A percentile compares a stretch with the other conserved stretches of the same genome.
Evolutionary conservation across 495 filamentous ascomycete genomes (phyloP).

Genomic region (Aspergillus affinis): DNA sequence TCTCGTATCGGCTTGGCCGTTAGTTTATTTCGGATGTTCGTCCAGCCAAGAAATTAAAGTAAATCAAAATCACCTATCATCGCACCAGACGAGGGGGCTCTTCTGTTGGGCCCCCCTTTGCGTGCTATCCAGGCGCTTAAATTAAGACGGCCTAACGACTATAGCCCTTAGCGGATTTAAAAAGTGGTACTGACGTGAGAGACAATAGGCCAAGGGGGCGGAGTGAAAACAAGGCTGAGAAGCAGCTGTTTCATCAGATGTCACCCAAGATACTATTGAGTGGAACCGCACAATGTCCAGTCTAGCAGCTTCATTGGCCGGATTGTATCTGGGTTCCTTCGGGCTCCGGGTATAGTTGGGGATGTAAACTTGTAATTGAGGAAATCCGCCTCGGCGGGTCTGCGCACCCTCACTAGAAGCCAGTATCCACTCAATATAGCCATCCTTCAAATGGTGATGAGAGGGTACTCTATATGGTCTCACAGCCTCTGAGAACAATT

Average conservation of each 20-base stretch:
- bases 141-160: not conserved
- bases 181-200: not conserved
- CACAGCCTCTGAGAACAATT: too few species aligned
- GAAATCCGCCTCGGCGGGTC: not conserved
- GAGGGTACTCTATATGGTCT: too few species aligned
- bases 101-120: not conserved
- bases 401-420: not conserved
- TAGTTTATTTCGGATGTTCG: not conserved
- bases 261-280: too few species aligned
- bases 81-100: not conserved
- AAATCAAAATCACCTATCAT: not conserved
- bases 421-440: not conserved
- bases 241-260: not conserved
- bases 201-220: not conserved
- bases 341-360: not conserved
- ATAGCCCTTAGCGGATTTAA: not conserved
- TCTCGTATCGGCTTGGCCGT: not conserved
- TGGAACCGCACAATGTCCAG: too few species aligned
- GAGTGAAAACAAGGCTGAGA: not conserved
- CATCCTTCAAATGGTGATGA: not conserved
- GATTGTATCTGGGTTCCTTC: not conserved
- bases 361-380: too few species aligned
- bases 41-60: not conserved
- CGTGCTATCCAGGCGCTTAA: not conserved
- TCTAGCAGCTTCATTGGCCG: too few species aligned